Base-by-base conservation (phyloP, 805 yeast genomes). In the Wickerhamiella parazyma region DNA sequence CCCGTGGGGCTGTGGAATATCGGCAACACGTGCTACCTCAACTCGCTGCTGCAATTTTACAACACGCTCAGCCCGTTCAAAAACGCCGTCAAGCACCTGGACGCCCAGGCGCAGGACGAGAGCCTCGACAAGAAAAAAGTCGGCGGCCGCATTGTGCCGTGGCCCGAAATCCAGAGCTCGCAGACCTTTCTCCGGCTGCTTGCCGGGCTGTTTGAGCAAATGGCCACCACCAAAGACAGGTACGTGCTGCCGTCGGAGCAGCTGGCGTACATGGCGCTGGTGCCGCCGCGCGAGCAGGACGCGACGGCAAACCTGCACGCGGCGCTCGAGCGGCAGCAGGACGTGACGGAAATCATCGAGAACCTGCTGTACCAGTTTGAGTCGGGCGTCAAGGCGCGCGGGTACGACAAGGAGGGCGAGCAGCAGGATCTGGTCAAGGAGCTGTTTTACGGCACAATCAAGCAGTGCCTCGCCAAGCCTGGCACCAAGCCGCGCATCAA, bases 321-420 rank as follows among this genome's bases (percentile, higher is more conserved):
- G 8, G 57, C 56, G 1, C 36, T 52, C 29, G 53, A 53, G 40
- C 49, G 94, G 50, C 98, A 91, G 58, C 98, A 91, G 59, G 98
- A 91, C 65, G 97, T 91, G 16, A 86, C 96, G 0, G 98, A 91
- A 58, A 89, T 97, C 60, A 86, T 89, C 55, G 94, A 87, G 44
- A 91, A 91, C 59, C 96, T 91, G 6, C 68, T 87, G 11, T 82
- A 80, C 50, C 97, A 89, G 59, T 65, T 91, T 29, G 96, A 89
- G 57, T 83, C 94, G 20, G 93, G 95, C 0, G 69, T 82, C 45
- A 76, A 71, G 41, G 93, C 95, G 0, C 68, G 67, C 12, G 59
- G 60, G 1, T 55, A 79, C 38, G 93, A 81, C 41, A 70, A 63
- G 1, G 67, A 63, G 20, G 87, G 86, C 53, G 97, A 89, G 58